Evolutionary conservation across 2,329 filamentous ascomycete species (phyloP).

Genomic region (Ilyonectria sp.): DNA sequence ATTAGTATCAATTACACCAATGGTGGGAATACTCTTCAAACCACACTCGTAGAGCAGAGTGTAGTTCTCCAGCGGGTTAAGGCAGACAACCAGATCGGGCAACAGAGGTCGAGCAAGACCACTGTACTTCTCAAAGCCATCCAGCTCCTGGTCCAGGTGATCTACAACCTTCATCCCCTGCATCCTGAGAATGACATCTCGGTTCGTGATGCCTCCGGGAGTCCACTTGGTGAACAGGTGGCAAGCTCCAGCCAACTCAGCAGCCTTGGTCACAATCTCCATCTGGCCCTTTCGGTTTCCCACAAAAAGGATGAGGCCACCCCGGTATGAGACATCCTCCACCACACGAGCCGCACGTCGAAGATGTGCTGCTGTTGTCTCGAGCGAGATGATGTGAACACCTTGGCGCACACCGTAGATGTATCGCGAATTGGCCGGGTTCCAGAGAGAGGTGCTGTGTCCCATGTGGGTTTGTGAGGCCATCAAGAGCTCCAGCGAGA

Average conservation of each 20-base stretch:
- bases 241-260: conserved; percentile 82
- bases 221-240: conserved; percentile 96
- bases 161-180: conserved; percentile 83
- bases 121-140: conserved; percentile 77
- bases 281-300: conserved; percentile 89
- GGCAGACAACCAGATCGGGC: conserved; percentile 91
- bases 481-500: conserved; percentile 92
- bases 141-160: conserved; percentile 73
- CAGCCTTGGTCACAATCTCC: conserved; percentile 84
- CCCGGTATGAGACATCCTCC: conserved; percentile 85
- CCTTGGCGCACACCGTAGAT: conserved; percentile 92
- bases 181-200: conserved; percentile 85
- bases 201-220: conserved; percentile 92
- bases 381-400: conserved; percentile 93
- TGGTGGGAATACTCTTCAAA: conserved; percentile 89
- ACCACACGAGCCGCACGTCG: conserved; percentile 95
- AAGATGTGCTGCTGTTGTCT: conserved; percentile 89
- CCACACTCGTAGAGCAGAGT: conserved; percentile 93
- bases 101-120: conserved; percentile 76
- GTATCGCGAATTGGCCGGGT: conserved; percentile 93
- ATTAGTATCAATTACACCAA: conserved; percentile 95
- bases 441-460: conserved; percentile 92
- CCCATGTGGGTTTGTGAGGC: conserved; percentile 91
- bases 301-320: conserved; percentile 90
- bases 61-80: conserved; percentile 95